Evolutionary conservation across 768 basidiomycete species (phyloP).

Genomic region (Boletus rubescentipes): DNA sequence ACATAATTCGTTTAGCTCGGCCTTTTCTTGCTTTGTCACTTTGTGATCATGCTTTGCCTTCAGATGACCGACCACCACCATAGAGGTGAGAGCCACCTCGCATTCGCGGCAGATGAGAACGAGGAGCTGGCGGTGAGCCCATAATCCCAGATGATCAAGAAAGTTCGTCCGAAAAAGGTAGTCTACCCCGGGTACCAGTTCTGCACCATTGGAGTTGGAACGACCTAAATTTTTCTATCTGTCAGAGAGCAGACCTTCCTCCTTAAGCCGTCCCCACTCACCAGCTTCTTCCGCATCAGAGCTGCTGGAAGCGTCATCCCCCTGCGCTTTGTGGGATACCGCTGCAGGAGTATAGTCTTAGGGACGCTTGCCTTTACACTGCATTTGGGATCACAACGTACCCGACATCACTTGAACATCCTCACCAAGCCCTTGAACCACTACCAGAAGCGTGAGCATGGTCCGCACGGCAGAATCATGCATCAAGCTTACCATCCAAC

Average conservation of each 20-base stretch:
- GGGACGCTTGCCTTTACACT: background rate
- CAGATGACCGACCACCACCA: background rate
- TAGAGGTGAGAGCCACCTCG: background rate
- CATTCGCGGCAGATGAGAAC: background rate
- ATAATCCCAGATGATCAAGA: constrained; percentile 1
- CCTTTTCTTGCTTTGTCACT: background rate
- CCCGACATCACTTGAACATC: background rate
- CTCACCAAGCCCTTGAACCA: background rate
- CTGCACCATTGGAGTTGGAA: background rate
- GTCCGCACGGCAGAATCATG: background rate
- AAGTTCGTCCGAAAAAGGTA: background rate
- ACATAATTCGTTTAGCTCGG: background rate
- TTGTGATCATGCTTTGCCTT: background rate
- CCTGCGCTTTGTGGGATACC: background rate
- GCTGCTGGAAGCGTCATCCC: background rate
- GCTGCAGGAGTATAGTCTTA: background rate
- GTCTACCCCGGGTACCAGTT: background rate
- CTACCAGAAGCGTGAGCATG: background rate
- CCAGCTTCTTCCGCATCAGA: background rate
- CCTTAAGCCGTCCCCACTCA: background rate
- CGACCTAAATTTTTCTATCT: background rate
- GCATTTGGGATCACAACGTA: background rate
- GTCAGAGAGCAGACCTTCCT: background rate
- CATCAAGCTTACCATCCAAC: background rate
- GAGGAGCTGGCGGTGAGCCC: background rate